Evolutionary conservation across 78 protist genomes (phyloP), one percentile per base, ranked within the genome.

Genomic region (Tieghemostelium lacteum): DNA sequence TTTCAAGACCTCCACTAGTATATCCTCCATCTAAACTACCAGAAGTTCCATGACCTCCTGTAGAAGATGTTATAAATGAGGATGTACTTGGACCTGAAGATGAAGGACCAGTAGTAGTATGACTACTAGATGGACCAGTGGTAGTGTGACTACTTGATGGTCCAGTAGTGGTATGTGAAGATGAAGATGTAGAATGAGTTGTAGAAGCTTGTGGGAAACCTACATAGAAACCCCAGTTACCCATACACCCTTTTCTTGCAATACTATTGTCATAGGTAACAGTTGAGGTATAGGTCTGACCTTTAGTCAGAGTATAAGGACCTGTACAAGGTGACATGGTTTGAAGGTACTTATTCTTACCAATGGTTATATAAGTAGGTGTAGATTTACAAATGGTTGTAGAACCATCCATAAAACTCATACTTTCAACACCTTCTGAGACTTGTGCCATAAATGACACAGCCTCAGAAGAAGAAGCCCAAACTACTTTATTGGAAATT

Each of bases 151-250:
- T 7, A 14, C 42, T 28, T 2, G 72, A 8, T 16, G 73, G 12
- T 24, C 8, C 24, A 19, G 86, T 31, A 22, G 74, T 40, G 3
- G 34, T 2, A 3, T 24, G 31, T 7, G 61, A 31, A 16, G 63
- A 57, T n/a, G n/a, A n/a, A n/a, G n/a, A n/a, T 55, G 78, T 72
- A 29, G 78, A 29, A 36, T 10, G 10, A 12, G 71, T 29, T 3
- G 65, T 34, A 29, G 73, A 58, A n/a, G 70, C 70, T n/a, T 39
- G 42, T 57, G 83, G 65, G 67, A 39, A 83, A 54, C 91, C 91
- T 63, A 69, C 78, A 50, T 83, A 83, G 52, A 83, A 69, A 20
- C 73, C 91, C 45, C 66, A 60, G 69, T 55, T 83, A 16, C 61
- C 78, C 19, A 69, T 40, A 3, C 66, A 76, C 40, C 66, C 66